Evolutionary conservation across 257 asterid genomes (phyloP), one percentile per base, ranked within the genome.

Genomic region (Osmanthus fragrans): DNA sequence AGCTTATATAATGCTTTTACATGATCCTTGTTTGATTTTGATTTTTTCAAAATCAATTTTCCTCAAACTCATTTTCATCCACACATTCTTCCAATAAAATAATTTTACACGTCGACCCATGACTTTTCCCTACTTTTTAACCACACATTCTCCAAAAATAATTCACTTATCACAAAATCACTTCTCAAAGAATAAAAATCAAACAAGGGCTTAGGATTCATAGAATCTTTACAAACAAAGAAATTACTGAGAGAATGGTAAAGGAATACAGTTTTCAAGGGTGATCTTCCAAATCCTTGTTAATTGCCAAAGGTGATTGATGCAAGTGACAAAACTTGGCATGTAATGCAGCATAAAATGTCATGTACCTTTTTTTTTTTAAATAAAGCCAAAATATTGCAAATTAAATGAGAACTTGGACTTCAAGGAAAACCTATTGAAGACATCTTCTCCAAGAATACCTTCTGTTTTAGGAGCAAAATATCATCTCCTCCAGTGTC

Each of bases 391-490:
- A 49, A 33, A 71, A 34, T n/a, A 27, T 80, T 49, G 45, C 73
- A 70, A 40, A 23, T 73, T 74, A 77, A 65, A 79, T 63, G 23
- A 71, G 30, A 70, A 40, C 1, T 72, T 21, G 72, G 71, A 69
- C 36, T 67, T 51, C 47, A n/a, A 32, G 27, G 73, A 45, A 9
- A 67, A 39, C 34, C 34, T 15, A 21, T 9, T 71, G 10, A 74
- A 19, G 45, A 71, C 64, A 37, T 58, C 36, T 7, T 65, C 27
- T 69, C 64, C 67, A 45, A 15, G 75, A 54, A 45, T 85, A 94
- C 99, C 99, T 96, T 96, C 88, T 92, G 98, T 81, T 96, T 96
- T 82, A 96, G 91, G 76, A 94, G 90, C 83, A 89, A 84, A 80
- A 92, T 89, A 87, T 96, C 96, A 54, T 92, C 92, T 67, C 87